Percentiles rank a stretch among this genome's conserved stretches.
phyloP scores from a whole-genome alignment of 768 basidiomycete genomes.

The Amylocystis lapponica region DNA sequence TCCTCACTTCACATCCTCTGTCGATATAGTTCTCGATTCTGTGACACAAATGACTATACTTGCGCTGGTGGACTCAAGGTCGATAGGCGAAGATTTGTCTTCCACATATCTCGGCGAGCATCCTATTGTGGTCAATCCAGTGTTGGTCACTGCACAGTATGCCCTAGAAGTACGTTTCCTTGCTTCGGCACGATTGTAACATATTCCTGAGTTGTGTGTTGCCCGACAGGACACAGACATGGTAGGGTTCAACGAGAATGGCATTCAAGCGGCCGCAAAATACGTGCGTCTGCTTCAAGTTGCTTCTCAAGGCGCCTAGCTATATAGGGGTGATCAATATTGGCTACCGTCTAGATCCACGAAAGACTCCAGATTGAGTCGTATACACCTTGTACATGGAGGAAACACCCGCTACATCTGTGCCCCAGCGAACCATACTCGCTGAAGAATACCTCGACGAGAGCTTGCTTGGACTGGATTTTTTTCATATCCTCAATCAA shows the following conservation, averaged over 20 bases:
- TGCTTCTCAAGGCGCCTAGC: constrained; percentile 4
- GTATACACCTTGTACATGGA: constrained; percentile 80
- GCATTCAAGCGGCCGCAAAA: constrained; percentile 61
- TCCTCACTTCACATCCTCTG: too few relatives aligned
- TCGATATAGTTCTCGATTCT: too few relatives aligned
- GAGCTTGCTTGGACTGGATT: constrained; percentile 71
- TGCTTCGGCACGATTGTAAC: too few relatives aligned
- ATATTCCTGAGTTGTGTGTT: too few relatives aligned
- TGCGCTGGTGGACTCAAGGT: too few relatives aligned
- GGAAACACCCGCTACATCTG: constrained; percentile 69
- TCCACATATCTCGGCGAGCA: too few relatives aligned
- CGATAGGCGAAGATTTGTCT: too few relatives aligned
- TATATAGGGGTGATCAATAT: constrained; percentile 5
- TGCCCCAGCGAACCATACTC: constrained; percentile 59
- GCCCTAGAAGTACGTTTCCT: too few relatives aligned
- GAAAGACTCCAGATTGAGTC: constrained; percentile 50
- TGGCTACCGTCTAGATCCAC: constrained; percentile 48
- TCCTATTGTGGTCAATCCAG: too few relatives aligned
- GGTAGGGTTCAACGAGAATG: constrained; percentile 52
- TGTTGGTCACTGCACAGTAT: too few relatives aligned
- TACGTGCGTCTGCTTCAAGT: constrained; percentile 41
- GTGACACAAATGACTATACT: too few relatives aligned
- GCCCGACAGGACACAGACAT: constrained; percentile 59
- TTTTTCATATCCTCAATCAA: constrained; percentile 84
- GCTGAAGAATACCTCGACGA: constrained; percentile 46